A percentile compares a stretch with the other conserved stretches of the same genome.
These are phyloP conservation scores for Cicer arietinum DNA, from an alignment of 306 rosid species.

Conservation along the genomic window DNA sequence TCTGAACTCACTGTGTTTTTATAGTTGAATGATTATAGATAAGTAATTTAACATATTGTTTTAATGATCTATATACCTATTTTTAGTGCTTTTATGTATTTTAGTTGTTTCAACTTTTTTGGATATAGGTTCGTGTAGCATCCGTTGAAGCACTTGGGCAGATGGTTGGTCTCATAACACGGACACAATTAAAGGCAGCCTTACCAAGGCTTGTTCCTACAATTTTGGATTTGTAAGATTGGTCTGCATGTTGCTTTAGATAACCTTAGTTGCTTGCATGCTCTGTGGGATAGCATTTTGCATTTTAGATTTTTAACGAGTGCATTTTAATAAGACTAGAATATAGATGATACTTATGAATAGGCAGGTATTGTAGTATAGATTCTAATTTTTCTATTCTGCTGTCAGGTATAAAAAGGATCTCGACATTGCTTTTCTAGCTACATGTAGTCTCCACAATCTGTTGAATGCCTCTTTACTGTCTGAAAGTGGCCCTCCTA, in stretches of 20 bases:
- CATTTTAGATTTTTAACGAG: constrained; percentile 32
- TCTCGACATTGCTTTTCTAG: constrained; percentile 78
- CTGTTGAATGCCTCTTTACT: constrained; percentile 79
- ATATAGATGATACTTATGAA: constrained; percentile 37
- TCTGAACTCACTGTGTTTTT: constrained; percentile 25
- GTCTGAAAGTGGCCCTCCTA: constrained; percentile 93
- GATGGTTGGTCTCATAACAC: constrained; percentile 88
- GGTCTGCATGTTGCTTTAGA: constrained; percentile 37
- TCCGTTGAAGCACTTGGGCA: constrained; percentile 95
- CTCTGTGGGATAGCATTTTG: constrained; percentile 21
- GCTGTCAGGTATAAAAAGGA: constrained; percentile 81
- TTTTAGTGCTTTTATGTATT: constrained; percentile 35
- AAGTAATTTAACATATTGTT: constrained; percentile 19
- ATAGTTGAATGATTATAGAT: constrained; percentile 25
- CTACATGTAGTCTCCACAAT: constrained; percentile 88
- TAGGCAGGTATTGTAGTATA: constrained; percentile 16
- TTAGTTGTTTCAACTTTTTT: constrained; percentile 40
- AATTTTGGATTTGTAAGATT: constrained; percentile 87
- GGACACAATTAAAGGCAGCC: constrained; percentile 86
- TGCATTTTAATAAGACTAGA: constrained; percentile 16
- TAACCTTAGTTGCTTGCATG: constrained; percentile 30
- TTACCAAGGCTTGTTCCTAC: constrained; percentile 90
- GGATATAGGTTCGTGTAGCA: constrained; percentile 71
- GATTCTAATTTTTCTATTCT: constrained; percentile 40
- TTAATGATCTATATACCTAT: constrained; percentile 15